Percentiles rank a stretch among this genome's conserved stretches.
Evolutionary conservation across 805 yeast species (phyloP).

Genomic region (Naumovozyma dairenensis): DNA sequence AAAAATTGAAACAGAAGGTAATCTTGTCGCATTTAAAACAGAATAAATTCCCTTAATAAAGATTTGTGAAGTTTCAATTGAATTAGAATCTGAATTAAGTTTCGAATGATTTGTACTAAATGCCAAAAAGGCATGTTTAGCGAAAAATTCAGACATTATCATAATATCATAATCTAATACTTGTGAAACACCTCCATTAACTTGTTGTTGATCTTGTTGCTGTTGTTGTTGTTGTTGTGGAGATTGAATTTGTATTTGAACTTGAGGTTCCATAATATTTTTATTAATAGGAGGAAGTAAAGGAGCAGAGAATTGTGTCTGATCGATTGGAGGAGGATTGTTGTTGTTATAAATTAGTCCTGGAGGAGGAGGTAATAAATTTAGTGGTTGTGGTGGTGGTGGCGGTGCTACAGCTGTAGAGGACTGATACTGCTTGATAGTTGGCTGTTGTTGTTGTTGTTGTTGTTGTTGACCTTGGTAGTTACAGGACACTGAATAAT

Average conservation of each 20-base stretch:
- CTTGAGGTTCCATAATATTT: slow-evolving; percentile 1
- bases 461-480: too few relatives aligned
- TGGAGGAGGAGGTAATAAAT: slow-evolving; percentile 16
- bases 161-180: slow-evolving; percentile 72
- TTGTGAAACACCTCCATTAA: slow-evolving; percentile 65
- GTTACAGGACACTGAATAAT: too few relatives aligned
- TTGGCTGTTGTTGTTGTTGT: too few relatives aligned
- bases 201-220: slow-evolving; percentile 10
- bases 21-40: slow-evolving; percentile 76
- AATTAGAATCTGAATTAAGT: slow-evolving; percentile 7
- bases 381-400: slow-evolving; percentile 4
- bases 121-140: slow-evolving; percentile 63
- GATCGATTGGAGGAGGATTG: not conserved
- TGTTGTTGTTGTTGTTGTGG: slow-evolving; percentile 9
- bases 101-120: slow-evolving; percentile 36
- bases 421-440: too few relatives aligned
- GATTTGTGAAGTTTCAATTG: slow-evolving; percentile 23
- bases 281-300: not conserved
- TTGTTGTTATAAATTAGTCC: slow-evolving; percentile 10
- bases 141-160: slow-evolving; percentile 69
- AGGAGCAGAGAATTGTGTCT: not conserved
- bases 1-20: slow-evolving; percentile 74
- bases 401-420: too few relatives aligned
- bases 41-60: slow-evolving; percentile 53
- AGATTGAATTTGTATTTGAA: slow-evolving; percentile 6